A percentile compares a stretch with the other conserved stretches of the same genome.
phyloP scores from a whole-genome alignment of 2,329 filamentous ascomycete species.

The Rugonectria rugulosa region DNA sequence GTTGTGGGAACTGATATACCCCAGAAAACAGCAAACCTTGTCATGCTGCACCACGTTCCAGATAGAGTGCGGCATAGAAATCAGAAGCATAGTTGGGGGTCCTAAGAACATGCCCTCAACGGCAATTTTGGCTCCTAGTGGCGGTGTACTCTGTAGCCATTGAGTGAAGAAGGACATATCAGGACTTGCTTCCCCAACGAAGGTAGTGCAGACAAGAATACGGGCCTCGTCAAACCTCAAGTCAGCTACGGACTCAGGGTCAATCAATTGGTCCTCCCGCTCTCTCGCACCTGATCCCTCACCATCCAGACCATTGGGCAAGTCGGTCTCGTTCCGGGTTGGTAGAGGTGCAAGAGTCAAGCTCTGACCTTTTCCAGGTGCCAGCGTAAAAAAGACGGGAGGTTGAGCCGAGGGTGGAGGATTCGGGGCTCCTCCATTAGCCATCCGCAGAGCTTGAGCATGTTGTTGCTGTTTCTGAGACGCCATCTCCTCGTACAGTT shows the following conservation, averaged over 20 bases:
- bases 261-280: slow-evolving; percentile 52
- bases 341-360: slow-evolving; percentile 61
- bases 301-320: slow-evolving; percentile 39
- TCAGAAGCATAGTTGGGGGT: slow-evolving; percentile 70
- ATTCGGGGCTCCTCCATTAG: slow-evolving; percentile 55
- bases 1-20: slow-evolving; percentile 72
- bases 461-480: slow-evolving; percentile 54
- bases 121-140: slow-evolving; percentile 64
- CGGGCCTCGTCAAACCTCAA: slow-evolving; percentile 68
- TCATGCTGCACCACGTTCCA: slow-evolving; percentile 72
- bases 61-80: slow-evolving; percentile 70
- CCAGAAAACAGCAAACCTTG: slow-evolving; percentile 71
- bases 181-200: slow-evolving; percentile 69
- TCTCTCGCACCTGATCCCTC: slow-evolving; percentile 33
- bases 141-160: slow-evolving; percentile 68
- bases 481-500: slow-evolving; percentile 64
- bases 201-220: slow-evolving; percentile 72
- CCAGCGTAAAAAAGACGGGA: slow-evolving; percentile 64
- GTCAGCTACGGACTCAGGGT: slow-evolving; percentile 58
- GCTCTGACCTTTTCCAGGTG: slow-evolving; percentile 59
- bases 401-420: slow-evolving; percentile 46
- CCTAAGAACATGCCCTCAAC: slow-evolving; percentile 75
- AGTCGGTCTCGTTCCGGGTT: slow-evolving; percentile 39
- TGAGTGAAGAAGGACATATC: slow-evolving; percentile 73
- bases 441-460: slow-evolving; percentile 49